A percentile compares a stretch with the other conserved stretches of the same genome.
Evolutionary conservation across 225 moss, liverwort and hornwort genomes (phyloP).

Genomic region (Sphagnum tenellum): DNA sequence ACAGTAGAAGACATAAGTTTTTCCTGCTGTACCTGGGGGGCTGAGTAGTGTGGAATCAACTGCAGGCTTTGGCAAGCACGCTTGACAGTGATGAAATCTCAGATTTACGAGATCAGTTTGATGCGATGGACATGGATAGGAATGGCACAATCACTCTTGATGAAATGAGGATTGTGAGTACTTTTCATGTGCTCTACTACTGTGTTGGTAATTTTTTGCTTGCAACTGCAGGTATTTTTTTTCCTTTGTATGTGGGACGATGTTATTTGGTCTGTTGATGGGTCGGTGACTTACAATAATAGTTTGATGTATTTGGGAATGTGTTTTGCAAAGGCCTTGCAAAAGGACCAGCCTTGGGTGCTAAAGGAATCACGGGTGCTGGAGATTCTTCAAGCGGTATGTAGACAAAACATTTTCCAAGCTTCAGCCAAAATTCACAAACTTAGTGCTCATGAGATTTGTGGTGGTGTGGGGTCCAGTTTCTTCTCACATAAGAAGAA

Average conservation of each 20-base stretch:
- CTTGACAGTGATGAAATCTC: slow-evolving; percentile 67
- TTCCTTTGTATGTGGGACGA: too few relatives aligned
- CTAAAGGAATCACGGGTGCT: slow-evolving; percentile 80
- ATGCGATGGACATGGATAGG: slow-evolving; percentile 87
- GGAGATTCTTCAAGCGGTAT: slow-evolving; percentile 80
- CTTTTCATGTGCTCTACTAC: too few relatives aligned
- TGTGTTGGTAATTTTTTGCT: too few relatives aligned
- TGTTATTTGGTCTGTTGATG: too few relatives aligned
- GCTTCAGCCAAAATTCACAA: neutral
- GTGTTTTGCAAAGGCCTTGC: slow-evolving; percentile 33
- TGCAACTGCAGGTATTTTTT: too few relatives aligned
- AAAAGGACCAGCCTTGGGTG: slow-evolving; percentile 82
- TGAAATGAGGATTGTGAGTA: slow-evolving; percentile 57
- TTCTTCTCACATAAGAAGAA: neutral
- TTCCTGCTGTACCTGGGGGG: too few relatives aligned
- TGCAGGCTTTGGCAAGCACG: slow-evolving; percentile 80
- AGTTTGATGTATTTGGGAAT: neutral
- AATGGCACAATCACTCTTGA: slow-evolving; percentile 97
- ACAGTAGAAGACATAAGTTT: too few relatives aligned
- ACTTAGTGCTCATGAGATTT: neutral
- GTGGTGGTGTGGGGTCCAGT: slow-evolving; percentile 14
- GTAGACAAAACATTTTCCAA: slow-evolving; percentile 1
- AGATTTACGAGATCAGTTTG: slow-evolving; percentile 77
- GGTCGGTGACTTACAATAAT: too few relatives aligned
- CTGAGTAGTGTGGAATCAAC: neutral